phyloP scores from a whole-genome alignment of 495 filamentous ascomycete genomes.

The Corynascus novoguineensis region DNA sequence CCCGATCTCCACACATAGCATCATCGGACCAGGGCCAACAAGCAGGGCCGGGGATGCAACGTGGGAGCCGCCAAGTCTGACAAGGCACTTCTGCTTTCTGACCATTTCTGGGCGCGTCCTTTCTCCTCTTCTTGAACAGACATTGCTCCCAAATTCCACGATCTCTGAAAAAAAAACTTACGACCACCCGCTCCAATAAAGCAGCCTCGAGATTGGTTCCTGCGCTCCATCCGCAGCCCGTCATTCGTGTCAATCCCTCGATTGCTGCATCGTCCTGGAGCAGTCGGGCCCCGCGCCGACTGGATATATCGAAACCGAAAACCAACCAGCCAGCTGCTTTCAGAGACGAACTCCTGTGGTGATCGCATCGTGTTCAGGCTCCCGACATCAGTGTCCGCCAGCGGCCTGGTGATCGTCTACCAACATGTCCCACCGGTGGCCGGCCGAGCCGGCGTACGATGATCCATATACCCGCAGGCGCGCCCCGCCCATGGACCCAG shows the following conservation, averaged over 20 bases:
- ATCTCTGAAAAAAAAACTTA: neutral
- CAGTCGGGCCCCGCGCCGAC: neutral
- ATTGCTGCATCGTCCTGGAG: neutral
- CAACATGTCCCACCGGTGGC: constrained; percentile 17
- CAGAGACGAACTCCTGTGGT: neutral
- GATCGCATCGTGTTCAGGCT: neutral
- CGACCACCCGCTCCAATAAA: neutral
- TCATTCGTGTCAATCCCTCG: neutral
- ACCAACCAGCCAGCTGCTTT: neutral
- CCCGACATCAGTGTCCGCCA: neutral
- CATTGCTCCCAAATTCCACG: neutral
- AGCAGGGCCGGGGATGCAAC: constrained; percentile 19
- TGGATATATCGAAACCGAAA: neutral
- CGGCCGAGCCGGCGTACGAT: constrained; percentile 22
- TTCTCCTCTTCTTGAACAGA: constrained; percentile 5
- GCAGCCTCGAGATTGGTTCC: neutral
- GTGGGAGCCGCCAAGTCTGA: constrained; percentile 27
- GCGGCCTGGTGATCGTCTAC: neutral
- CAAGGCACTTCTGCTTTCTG: neutral
- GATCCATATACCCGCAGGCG: constrained; percentile 28
- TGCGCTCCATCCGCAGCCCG: neutral
- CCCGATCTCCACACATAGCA: constrained; percentile 26
- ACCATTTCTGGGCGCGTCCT: constrained; percentile 23
- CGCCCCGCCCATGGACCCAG: constrained; percentile 34
- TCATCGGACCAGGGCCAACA: constrained; percentile 28